A percentile compares a stretch with the other conserved stretches of the same genome.
Conservation (phyloP, 208 protist species). For the Trypanosoma theileri region DNA sequence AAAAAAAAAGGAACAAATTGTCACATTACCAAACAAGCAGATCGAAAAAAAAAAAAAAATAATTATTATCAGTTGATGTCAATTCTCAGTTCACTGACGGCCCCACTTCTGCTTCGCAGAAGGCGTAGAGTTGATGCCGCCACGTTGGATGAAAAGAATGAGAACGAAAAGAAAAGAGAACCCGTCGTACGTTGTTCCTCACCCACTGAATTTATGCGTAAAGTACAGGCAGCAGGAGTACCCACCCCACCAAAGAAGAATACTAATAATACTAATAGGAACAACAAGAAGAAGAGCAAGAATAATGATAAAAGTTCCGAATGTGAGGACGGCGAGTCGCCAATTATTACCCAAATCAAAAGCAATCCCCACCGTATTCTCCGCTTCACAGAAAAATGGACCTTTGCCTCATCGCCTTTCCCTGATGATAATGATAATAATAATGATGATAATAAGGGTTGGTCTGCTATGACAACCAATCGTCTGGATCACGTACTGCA, state of each 20-base stretch:
- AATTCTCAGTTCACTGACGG: conserved; percentile 6
- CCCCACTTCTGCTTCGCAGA: conserved; percentile 10
- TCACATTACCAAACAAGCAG: background rate
- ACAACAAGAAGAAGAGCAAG: background rate
- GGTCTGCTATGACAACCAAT: conserved; percentile 14
- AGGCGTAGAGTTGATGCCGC: background rate
- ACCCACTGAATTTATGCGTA: background rate
- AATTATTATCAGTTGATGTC: background rate
- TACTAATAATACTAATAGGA: background rate
- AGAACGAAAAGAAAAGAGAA: background rate
- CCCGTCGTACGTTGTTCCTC: background rate
- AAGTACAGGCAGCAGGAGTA: background rate
- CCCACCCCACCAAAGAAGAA: background rate
- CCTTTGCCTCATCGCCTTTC: conserved; percentile 6
- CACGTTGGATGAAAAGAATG: background rate
- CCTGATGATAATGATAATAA: conserved; percentile 1
- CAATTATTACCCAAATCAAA: background rate
- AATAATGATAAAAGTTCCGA: background rate
- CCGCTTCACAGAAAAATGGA: conserved; percentile 19
- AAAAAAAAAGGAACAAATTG: background rate
- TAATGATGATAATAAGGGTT: background rate
- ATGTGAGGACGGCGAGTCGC: background rate
- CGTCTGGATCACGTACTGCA: conserved; percentile 24
- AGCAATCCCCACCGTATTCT: background rate
- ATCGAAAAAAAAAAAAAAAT: conserved; percentile 4